A percentile compares a stretch with the other conserved stretches of the same genome.
Conservation (phyloP, 192 early-diverging fungal species). For the Backusella tarrabulga region DNA sequence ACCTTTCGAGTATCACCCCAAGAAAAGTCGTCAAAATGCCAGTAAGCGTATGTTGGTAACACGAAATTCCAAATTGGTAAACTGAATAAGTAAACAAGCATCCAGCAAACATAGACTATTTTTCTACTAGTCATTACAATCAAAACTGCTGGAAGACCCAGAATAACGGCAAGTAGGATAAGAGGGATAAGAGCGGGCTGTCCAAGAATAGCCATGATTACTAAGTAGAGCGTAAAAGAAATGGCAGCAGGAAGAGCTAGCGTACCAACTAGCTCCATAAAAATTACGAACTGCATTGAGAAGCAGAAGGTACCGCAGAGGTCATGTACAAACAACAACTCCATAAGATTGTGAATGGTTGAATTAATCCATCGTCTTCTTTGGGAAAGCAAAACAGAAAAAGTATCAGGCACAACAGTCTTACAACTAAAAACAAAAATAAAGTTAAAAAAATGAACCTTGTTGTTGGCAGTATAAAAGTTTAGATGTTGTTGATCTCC, state of each 20-base stretch:
- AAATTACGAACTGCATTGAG: conserved; percentile 95
- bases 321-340: conserved; percentile 77
- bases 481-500: conserved; percentile 69
- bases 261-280: conserved; percentile 92
- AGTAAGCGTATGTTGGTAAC: conserved; percentile 76
- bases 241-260: conserved; percentile 91
- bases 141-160: conserved; percentile 87
- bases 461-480: conserved; percentile 45
- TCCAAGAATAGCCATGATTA: conserved; percentile 72
- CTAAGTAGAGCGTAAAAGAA: conserved; percentile 78
- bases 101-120: conserved; percentile 84
- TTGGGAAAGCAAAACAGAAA: conserved; percentile 71
- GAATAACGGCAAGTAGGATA: conserved; percentile 72
- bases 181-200: conserved; percentile 57
- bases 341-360: conserved; percentile 84
- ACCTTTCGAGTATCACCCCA: conserved; percentile 82
- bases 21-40: conserved; percentile 89
- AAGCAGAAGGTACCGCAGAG: conserved; percentile 91
- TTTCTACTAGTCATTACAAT: conserved; percentile 87
- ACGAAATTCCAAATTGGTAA: conserved; percentile 83
- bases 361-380: conserved; percentile 90
- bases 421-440: conserved; percentile 44
- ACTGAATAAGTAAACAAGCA: conserved; percentile 43
- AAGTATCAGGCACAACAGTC: conserved; percentile 72
- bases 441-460: conserved; percentile 11